These are phyloP conservation scores for Diaporthe citri DNA, from an alignment of 2,329 filamentous ascomycete species.

Conservation along the genomic window DNA sequence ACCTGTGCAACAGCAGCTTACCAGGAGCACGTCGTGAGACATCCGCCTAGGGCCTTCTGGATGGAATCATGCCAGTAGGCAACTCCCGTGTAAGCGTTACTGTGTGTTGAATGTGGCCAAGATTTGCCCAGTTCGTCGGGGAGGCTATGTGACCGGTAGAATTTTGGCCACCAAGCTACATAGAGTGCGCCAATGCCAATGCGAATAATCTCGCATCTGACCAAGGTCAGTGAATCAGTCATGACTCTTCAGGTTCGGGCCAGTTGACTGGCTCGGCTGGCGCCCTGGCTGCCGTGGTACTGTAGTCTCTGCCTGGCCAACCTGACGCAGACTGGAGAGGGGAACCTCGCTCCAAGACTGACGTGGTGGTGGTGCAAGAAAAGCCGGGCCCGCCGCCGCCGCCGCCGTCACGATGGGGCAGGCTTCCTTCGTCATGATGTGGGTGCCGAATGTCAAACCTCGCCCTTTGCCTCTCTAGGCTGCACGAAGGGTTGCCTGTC, in stretches of 20 bases:
- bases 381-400: conserved; percentile 5
- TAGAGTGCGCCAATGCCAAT: conserved; percentile 2
- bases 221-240: conserved; percentile 12
- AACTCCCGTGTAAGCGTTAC: background rate
- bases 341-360: conserved; percentile 22
- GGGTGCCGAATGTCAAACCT: conserved; percentile 1
- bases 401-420: conserved; percentile 13
- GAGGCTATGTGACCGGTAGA: background rate
- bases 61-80: background rate
- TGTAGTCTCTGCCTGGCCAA: conserved; percentile 6
- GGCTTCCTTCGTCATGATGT: conserved; percentile 6
- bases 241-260: conserved; percentile 24
- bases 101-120: background rate
- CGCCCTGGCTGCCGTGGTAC: conserved; percentile 10
- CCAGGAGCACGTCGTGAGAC: background rate
- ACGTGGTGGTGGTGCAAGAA: conserved; percentile 30
- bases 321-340: conserved; percentile 16
- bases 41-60: background rate
- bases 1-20: background rate
- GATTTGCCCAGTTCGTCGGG: conserved; percentile 15
- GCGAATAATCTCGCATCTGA: conserved; percentile 30
- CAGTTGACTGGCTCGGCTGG: conserved; percentile 21
- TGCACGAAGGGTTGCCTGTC: conserved; percentile 15
- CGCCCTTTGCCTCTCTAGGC: background rate
- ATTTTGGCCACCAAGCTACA: conserved; percentile 20